A percentile compares a stretch with the other conserved stretches of the same genome.
Evolutionary conservation across 73 alveolate genomes (phyloP).

Genomic region (Tetrahymena borealis): DNA sequence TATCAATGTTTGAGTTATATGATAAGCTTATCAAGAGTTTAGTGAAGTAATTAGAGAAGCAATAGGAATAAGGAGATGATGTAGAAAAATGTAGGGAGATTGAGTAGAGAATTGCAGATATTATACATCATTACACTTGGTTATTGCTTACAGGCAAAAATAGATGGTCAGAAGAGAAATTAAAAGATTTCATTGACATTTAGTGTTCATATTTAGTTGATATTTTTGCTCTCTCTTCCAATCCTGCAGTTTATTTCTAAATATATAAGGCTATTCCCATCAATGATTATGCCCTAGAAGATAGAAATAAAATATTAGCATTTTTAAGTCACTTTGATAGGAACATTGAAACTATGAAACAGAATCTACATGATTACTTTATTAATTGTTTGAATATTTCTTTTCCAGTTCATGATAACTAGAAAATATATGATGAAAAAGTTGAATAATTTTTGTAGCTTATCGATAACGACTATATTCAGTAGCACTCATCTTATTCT

Average conservation of each 20-base stretch:
- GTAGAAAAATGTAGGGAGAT: not conserved
- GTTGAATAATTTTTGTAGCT: not conserved
- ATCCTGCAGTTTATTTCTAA: not conserved
- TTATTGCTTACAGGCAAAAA: not conserved
- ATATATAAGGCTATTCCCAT: not conserved
- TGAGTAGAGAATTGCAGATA: not conserved
- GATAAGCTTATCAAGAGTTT: not conserved
- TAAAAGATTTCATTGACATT: not conserved
- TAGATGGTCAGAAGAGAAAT: not conserved
- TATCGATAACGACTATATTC: not conserved
- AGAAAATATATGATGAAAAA: not conserved
- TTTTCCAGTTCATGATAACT: not conserved
- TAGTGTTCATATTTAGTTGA: not conserved
- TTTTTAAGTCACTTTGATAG: not conserved
- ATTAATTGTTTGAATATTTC: not conserved
- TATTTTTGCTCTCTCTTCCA: not conserved
- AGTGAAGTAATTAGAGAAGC: not conserved
- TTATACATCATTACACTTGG: not conserved
- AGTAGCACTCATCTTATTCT: not conserved
- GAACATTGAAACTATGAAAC: not conserved
- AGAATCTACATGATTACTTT: not conserved
- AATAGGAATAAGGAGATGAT: not conserved
- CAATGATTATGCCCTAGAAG: not conserved
- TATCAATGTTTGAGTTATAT: not conserved
- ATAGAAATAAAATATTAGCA: not conserved